Conservation (phyloP, 148 eudicot species). For the Cornus controversa region DNA sequence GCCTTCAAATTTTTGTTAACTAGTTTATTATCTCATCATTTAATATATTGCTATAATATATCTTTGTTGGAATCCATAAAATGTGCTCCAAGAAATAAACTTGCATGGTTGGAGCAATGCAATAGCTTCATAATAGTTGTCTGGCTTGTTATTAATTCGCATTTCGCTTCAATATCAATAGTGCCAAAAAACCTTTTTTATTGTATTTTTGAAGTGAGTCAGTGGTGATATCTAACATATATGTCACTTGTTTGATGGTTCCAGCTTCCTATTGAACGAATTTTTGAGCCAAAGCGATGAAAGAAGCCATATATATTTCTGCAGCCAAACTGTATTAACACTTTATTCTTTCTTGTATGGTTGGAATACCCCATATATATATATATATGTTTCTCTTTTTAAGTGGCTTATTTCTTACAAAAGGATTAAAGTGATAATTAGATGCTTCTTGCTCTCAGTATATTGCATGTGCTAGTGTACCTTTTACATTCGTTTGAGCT, state of each 20-base stretch:
- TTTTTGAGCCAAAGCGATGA: not conserved
- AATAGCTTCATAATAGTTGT: too few relatives aligned
- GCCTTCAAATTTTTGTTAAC: too few relatives aligned
- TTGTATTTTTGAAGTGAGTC: too few relatives aligned
- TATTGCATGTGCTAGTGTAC: not conserved
- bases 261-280: not conserved
- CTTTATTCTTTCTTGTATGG: constrained; percentile 26
- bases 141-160: too few relatives aligned
- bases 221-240: not conserved
- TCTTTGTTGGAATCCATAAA: too few relatives aligned
- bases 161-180: too few relatives aligned
- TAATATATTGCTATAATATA: too few relatives aligned
- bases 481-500: not conserved
- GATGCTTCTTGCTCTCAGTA: not conserved
- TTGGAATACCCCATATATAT: not conserved
- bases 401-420: constrained; percentile 7
- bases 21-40: too few relatives aligned
- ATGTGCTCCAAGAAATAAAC: too few relatives aligned
- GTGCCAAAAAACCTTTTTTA: too few relatives aligned
- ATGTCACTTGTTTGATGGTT: not conserved
- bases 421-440: not conserved
- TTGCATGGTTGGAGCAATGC: too few relatives aligned
- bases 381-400: not conserved
- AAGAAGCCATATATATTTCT: not conserved
- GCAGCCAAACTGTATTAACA: not conserved